Base-by-base conservation (phyloP, 1,139 yeast genomes). In the Suhomyces choctaworum region DNA sequence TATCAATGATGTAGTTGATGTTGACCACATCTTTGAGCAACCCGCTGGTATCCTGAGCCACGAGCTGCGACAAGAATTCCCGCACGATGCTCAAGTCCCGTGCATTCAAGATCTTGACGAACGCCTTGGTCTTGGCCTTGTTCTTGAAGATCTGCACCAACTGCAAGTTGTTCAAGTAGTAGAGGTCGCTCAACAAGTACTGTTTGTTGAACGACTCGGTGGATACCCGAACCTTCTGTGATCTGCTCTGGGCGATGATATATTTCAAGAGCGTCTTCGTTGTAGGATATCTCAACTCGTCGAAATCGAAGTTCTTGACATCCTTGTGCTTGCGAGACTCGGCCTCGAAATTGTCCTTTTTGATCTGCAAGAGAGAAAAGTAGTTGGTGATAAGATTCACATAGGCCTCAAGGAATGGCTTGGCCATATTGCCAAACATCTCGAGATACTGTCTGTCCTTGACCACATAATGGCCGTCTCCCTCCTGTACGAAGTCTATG, bases 131-230 rank as follows among this genome's bases (percentile, higher is more conserved):
- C 41, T 64, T 66, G 10, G 70, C 55, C 52, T 67, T 68, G 49
- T 70, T 69, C 46, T 69, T 70, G 46, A 65, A 62, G 21, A 70
- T 67, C 31, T 54, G 51, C 24, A 70, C 55, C 41, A 70, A 53
- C 27, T 51, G 52, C 38, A 70, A 55, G 41, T 68, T 59, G 45
- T 64, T 52, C 44, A 70, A 55, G 44, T 66, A 70, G 43, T 64
- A 70, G 40, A 70, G 57, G 39, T 68, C 66, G 35, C 69, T 60
- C 28, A 70, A 55, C 38, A 70, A 57, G 45, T 70, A 70, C 44
- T 70, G 76, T 50, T 70, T 70, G 50, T 70, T 69, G 39, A 61
- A 57, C 10, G 69, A 55, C 46, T 70, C 76, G 22, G 66, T 45
- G 13, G 47, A 41, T 17, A 17, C 8, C 15, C 38, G 41, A 10